Base-by-base conservation (phyloP, 2,329 filamentous ascomycete species). In the Coniosporium tulheliwenetii region DNA sequence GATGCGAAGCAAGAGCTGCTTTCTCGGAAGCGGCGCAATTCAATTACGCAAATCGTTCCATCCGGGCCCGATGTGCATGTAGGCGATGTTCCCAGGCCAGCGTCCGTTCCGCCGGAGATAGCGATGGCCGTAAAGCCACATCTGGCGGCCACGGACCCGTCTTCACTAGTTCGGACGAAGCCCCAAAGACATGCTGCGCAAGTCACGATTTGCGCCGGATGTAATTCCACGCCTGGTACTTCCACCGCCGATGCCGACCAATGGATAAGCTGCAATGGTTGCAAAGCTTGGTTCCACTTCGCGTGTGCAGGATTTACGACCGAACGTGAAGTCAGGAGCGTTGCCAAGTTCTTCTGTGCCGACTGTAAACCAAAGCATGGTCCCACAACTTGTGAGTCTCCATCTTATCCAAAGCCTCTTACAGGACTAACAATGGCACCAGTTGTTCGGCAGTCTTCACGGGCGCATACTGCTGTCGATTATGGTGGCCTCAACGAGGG, bases 211-310 rank as follows among this genome's bases (percentile, higher is more conserved):
- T 79, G 75, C 51, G 71, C 70, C 30, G 65, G 67, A 19, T 80
- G 75, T 52, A 66, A 71, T 34, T 65, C 71, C 41, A 62, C 69
- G 37, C 67, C 73, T 14, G 66, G 70, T 39, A 65, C 68, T 31
- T 56, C 63, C 15, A 65, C 66, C 30, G 65, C 62, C 9, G 72
- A 75, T 40, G 63, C 67, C 43, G 71, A 78, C 46, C 66, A 72
- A 41, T 81, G 77, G 77, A 77, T 81, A 45, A 72, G 70, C 35
- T 81, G 77, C 52, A 76, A 81, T 54, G 76, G 74, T 19, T 81
- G 77, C 58, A 77, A 79, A 51, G 66, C 66, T 42, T 81, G 77
- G 77, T 79, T 75, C 51, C 77, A 81, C 57, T 75, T 75, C 44
- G 69, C 74, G 40, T 81, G 77, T 53, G 76, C 76, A 39, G 76